A percentile compares a stretch with the other conserved stretches of the same genome.
These are phyloP conservation scores for Candida nitratophila DNA, from an alignment of 805 yeast genomes.

Conservation along the genomic window DNA sequence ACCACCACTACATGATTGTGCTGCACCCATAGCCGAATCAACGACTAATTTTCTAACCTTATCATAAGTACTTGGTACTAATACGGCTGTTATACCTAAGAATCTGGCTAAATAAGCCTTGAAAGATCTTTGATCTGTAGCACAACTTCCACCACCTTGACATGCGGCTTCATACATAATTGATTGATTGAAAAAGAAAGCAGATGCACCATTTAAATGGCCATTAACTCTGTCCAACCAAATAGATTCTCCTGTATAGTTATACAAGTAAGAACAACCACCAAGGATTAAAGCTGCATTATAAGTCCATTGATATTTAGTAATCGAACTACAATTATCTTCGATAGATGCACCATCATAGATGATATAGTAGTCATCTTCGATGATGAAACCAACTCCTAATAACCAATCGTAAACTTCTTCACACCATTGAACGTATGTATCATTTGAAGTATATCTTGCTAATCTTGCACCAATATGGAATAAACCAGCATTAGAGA, in stretches of 20 bases:
- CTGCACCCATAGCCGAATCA: conserved; percentile 60
- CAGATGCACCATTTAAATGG: conserved; percentile 46
- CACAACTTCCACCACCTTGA: conserved; percentile 56
- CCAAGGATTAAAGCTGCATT: conserved; percentile 74
- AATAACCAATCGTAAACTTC: conserved; percentile 76
- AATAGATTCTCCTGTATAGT: conserved; percentile 52
- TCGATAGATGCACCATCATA: conserved; percentile 63
- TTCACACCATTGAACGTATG: conserved; percentile 72
- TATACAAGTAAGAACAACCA: conserved; percentile 78
- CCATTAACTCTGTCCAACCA: conserved; percentile 62
- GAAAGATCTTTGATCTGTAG: conserved; percentile 88
- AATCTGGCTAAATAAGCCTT: conserved; percentile 76
- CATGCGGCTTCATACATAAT: conserved; percentile 83
- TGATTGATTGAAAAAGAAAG: conserved; percentile 52
- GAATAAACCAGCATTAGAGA: conserved; percentile 86
- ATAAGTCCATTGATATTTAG: conserved; percentile 73
- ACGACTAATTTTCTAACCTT: conserved; percentile 31
- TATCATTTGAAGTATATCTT: conserved; percentile 66
- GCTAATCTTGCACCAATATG: conserved; percentile 83
- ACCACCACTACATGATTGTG: conserved; percentile 68
- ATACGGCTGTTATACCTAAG: conserved; percentile 63
- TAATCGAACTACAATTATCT: conserved; percentile 54
- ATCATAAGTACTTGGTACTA: conserved; percentile 52
- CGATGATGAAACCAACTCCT: conserved; percentile 41
- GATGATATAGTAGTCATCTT: conserved; percentile 37